These are phyloP conservation scores for Rhizopogon rudus DNA, from an alignment of 768 basidiomycete species.

Conservation along the genomic window DNA sequence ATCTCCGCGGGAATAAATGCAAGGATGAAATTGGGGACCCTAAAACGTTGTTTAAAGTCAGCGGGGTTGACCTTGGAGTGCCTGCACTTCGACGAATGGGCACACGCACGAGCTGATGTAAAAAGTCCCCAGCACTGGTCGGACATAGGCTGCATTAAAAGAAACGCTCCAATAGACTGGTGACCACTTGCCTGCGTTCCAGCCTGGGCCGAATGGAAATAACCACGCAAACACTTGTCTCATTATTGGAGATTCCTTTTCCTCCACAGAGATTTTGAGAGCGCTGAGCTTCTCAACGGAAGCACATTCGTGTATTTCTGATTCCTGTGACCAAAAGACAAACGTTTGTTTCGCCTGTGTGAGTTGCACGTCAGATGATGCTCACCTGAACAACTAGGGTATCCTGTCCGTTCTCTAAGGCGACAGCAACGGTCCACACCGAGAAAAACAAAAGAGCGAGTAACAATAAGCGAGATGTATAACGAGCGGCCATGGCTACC, in stretches of 20 bases:
- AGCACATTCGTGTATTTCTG: constrained; percentile 38
- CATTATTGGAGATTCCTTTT: constrained; percentile 67
- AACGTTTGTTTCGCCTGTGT: constrained; percentile 7
- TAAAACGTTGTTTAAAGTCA: constrained; percentile 29
- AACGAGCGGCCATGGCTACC: constrained; percentile 16
- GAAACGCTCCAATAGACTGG: neutral
- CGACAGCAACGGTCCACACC: constrained; percentile 14
- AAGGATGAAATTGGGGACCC: constrained; percentile 91
- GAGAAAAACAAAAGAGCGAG: constrained; percentile 42
- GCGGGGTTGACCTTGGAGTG: constrained; percentile 9
- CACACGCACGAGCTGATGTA: constrained; percentile 89
- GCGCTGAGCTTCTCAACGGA: constrained; percentile 44
- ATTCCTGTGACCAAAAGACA: constrained; percentile 27
- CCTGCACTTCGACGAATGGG: constrained; percentile 10
- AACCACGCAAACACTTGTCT: constrained; percentile 73
- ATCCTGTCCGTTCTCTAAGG: constrained; percentile 13
- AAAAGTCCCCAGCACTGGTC: constrained; percentile 78
- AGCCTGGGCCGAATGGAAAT: constrained; percentile 88
- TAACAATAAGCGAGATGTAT: constrained; percentile 21
- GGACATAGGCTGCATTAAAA: constrained; percentile 8
- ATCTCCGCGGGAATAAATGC: constrained; percentile 91
- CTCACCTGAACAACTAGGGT: constrained; percentile 27
- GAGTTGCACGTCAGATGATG: constrained; percentile 9
- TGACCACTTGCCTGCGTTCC: constrained; percentile 59
- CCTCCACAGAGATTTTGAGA: constrained; percentile 59